Evolutionary conservation across 129 eudicot species (phyloP).

Genomic region (Flaveria robusta): DNA sequence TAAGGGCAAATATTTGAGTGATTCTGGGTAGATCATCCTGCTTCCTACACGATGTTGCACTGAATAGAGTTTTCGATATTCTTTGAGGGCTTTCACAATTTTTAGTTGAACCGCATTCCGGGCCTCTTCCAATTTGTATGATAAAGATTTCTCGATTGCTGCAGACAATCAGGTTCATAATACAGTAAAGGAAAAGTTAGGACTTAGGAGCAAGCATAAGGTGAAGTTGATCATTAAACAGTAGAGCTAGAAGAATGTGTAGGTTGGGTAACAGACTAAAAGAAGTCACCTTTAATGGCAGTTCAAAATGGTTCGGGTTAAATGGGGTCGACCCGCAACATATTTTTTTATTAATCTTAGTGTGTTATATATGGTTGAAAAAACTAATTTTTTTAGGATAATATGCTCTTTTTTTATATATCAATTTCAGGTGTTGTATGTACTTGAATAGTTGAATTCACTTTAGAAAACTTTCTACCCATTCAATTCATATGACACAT

Average conservation of each 20-base stretch:
- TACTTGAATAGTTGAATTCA: not conserved
- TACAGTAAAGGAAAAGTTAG: not conserved
- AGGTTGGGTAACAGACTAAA: not conserved
- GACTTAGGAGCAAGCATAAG: not conserved
- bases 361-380: not conserved
- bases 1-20: constrained; percentile 69
- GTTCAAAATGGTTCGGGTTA: not conserved
- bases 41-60: constrained; percentile 83
- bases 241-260: not conserved
- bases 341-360: not conserved
- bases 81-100: constrained; percentile 88
- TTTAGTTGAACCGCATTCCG: constrained; percentile 60
- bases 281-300: not conserved
- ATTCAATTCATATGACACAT: not conserved
- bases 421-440: not conserved
- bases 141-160: constrained; percentile 87
- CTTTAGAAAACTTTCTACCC: not conserved
- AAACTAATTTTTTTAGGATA: not conserved
- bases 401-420: not conserved
- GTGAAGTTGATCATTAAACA: not conserved
- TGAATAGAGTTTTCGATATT: constrained; percentile 85
- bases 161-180: constrained; percentile 28
- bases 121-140: constrained; percentile 90
- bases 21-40: constrained; percentile 98
- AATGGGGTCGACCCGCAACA: not conserved